Base-by-base conservation (phyloP, 768 basidiomycete genomes). In the Megacollybia marginata region DNA sequence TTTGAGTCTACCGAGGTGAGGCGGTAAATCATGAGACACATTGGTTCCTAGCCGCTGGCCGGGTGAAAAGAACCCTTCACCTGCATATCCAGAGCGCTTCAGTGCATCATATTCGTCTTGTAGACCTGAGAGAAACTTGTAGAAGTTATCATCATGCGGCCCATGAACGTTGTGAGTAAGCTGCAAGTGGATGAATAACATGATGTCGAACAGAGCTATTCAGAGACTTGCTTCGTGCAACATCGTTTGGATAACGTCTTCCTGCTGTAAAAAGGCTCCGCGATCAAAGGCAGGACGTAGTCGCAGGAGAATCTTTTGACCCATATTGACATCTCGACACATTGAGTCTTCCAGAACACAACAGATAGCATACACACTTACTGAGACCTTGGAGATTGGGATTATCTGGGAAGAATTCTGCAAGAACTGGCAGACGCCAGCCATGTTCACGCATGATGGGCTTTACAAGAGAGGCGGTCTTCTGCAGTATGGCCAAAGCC, bases 51-150 rank as follows among this genome's bases (percentile, higher is more conserved):
- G 61, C 20, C 83, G 69, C 11, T 71, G 71, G 1, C 94, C 94
- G 73, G 63, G 81, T 81, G 75, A 96, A 62, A 82, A 82, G 75
- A 96, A 97, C 2, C 93, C 94, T 65, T 96, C 93, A 12, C 94
- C 92, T 5, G 84, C 72, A 64, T 93, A 97, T 0, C 93, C 94
- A 12, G 80, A 82, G 16, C 81, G 73, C 55, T 83, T 81, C 6
- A 96, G 73, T 2, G 74, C 80, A 36, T 88, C 86, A 56, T 85
- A 93, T 67, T 96, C 94, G 49, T 92, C 85, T 59, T 92, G 85
- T 2, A 95, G 71, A 18, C 73, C 76, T 2, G 78, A 69, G 5
- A 90, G 76, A 55, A 79, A 78, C 49, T 84, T 82, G 69, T 90
- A 88, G 56, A 92, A 88, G 47, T 75, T 78, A 46, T 89, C 85